A percentile compares a stretch with the other conserved stretches of the same genome.
These are phyloP conservation scores for Penicillium sp. DNA, from an alignment of 2,329 filamentous ascomycete genomes.

Conservation along the genomic window DNA sequence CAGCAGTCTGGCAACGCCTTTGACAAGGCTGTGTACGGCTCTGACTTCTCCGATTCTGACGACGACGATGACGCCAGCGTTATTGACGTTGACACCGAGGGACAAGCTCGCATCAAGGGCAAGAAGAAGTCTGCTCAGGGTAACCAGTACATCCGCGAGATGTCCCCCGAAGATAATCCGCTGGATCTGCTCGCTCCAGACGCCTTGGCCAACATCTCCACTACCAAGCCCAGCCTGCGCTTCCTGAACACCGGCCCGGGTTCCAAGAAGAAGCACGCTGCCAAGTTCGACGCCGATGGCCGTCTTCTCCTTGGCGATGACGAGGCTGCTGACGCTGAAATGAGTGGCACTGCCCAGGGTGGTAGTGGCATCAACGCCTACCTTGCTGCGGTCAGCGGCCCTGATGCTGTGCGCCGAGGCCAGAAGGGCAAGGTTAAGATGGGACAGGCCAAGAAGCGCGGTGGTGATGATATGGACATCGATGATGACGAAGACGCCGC, in stretches of 20 bases:
- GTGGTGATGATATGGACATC: constrained; percentile 49
- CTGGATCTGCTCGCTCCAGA: constrained; percentile 89
- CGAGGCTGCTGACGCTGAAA: constrained; percentile 40
- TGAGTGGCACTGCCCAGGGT: constrained; percentile 34
- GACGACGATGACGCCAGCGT: constrained; percentile 61
- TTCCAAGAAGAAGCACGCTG: constrained; percentile 46
- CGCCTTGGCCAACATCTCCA: constrained; percentile 89
- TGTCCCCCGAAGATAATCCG: constrained; percentile 78
- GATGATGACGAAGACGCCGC: constrained; percentile 42
- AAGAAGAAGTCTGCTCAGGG: constrained; percentile 53
- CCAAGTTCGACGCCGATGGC: constrained; percentile 50
- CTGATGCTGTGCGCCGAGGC: constrained; percentile 61
- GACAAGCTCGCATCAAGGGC: constrained; percentile 39
- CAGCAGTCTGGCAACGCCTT: constrained; percentile 81
- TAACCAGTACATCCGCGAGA: constrained; percentile 84
- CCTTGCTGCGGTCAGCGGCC: constrained; percentile 62
- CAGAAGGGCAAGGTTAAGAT: constrained; percentile 65
- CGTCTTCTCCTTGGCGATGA: constrained; percentile 49
- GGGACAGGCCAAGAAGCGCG: constrained; percentile 48
- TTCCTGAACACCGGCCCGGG: constrained; percentile 46
- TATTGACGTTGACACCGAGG: constrained; percentile 46
- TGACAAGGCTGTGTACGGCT: constrained; percentile 93
- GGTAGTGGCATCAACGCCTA: constrained; percentile 60
- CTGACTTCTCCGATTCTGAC: constrained; percentile 54
- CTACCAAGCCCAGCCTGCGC: constrained; percentile 71